phyloP scores from a whole-genome alignment of 257 asterid species.

The Capsicum baccatum region DNA sequence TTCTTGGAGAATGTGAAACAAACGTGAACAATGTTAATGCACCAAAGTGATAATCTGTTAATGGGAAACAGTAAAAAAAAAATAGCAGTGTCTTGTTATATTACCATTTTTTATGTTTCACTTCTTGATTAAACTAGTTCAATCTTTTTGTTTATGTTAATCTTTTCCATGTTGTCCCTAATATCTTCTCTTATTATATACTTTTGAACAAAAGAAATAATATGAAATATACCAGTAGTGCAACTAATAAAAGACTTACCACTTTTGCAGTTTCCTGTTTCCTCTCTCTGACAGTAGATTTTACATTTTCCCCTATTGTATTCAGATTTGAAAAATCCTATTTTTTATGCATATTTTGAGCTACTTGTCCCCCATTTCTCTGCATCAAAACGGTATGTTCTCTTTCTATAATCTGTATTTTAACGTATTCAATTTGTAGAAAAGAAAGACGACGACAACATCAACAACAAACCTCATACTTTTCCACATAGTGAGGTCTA shows the following conservation, averaged over 20 bases:
- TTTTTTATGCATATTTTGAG: constrained; percentile 8
- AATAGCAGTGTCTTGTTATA: not conserved
- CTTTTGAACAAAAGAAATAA: not conserved
- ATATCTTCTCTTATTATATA: not conserved
- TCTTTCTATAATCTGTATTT: not conserved
- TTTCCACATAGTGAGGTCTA: too few species aligned
- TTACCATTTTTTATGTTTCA: not conserved
- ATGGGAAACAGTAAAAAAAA: not conserved
- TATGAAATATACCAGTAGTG: not conserved
- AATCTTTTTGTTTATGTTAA: not conserved
- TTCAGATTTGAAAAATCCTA: not conserved
- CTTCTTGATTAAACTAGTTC: not conserved
- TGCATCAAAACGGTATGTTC: not conserved
- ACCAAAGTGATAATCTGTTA: not conserved
- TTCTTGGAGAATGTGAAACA: not conserved
- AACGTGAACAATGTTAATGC: constrained; percentile 20
- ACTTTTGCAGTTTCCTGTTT: constrained; percentile 22
- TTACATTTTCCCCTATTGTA: not conserved
- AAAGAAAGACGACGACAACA: too few species aligned
- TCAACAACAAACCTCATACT: too few species aligned
- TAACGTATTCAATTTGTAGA: not conserved
- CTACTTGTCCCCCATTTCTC: constrained; percentile 27
- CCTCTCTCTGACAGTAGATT: constrained; percentile 17
- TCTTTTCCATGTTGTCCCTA: not conserved
- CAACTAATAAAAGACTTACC: not conserved